Evolutionary conservation across 805 yeast genomes (phyloP).

Genomic region (Teunomyces barrocoloradensis): DNA sequence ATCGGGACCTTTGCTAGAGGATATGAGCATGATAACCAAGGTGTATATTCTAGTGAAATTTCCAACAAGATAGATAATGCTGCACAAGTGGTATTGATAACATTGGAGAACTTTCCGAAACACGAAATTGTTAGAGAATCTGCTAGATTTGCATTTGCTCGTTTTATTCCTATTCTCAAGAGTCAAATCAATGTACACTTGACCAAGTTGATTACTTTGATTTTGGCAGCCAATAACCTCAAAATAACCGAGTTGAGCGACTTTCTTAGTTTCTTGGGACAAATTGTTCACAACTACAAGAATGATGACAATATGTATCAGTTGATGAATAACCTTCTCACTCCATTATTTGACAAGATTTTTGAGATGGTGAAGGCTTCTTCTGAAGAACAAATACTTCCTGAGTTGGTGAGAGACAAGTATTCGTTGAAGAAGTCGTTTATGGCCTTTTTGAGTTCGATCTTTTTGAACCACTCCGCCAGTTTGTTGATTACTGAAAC

Average conservation of each 20-base stretch:
- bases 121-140: conserved; percentile 78
- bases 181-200: conserved; percentile 47
- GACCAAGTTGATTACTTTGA: conserved; percentile 65
- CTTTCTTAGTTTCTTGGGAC: conserved; percentile 83
- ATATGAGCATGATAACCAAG: conserved; percentile 52
- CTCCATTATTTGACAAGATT: conserved; percentile 71
- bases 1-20: conserved; percentile 90
- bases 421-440: conserved; percentile 66
- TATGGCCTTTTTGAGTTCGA: conserved; percentile 63
- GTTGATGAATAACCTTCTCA: conserved; percentile 65
- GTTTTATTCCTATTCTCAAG: conserved; percentile 73
- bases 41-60: conserved; percentile 35
- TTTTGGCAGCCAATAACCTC: conserved; percentile 55
- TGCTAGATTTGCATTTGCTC: conserved; percentile 79
- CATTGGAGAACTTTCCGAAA: conserved; percentile 70
- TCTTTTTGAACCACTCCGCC: conserved; percentile 75
- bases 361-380: conserved; percentile 45
- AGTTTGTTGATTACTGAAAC: conserved; percentile 70
- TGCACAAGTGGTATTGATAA: conserved; percentile 79
- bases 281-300: conserved; percentile 75
- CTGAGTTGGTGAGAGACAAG: conserved; percentile 67
- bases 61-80: conserved; percentile 54
- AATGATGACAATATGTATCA: conserved; percentile 66
- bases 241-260: conserved; percentile 69
- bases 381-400: conserved; percentile 36